Evolutionary conservation across 129 eudicot genomes (phyloP), one percentile per base, ranked within the genome.

Genomic region (Pittosporum tobira): DNA sequence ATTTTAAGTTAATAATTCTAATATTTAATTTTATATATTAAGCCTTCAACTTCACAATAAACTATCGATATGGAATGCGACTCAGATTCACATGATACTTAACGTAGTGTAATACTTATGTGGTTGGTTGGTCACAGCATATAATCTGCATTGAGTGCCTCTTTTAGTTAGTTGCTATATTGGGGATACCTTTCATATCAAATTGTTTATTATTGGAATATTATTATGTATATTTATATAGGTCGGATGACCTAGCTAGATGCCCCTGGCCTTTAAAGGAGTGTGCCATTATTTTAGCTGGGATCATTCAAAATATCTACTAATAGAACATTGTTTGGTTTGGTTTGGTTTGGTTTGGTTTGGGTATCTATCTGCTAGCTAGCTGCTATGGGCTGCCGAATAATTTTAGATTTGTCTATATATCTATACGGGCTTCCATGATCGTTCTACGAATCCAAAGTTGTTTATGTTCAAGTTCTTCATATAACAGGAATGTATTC

Each of bases 341-440:
- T n/a, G n/a, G n/a, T n/a, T n/a, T n/a, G n/a, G n/a, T n/a, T n/a
- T n/a, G n/a, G n/a, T n/a, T n/a, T n/a, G n/a, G n/a, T n/a, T n/a
- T n/a, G n/a, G n/a, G n/a, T n/a, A n/a, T n/a, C n/a, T 20, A 54
- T 54, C 8, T 2, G 22, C 61, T 51, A 51, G 22, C 61, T 51
- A 51, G 10, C 22, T 26, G 13, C 31, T 18, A 31, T 19, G n/a
- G 15, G 61, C 20, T 1, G 61, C 20, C 2, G 61, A 56, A 56
- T 56, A 56, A 31, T 38, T n/a, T 56, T 40, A 40, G 46, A 14
- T 40, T 10, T 11, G 6, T 40, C 0, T 40, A 40, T 40, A 40
- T 40, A 40, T 40, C 46, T 1, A 40, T 37, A 10, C 10, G 9
- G 19, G 6, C 40, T 29, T 16, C 1, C 42, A 54, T 54, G 23